Percentiles rank a stretch among this genome's conserved stretches.
Conservation (phyloP, 2,329 filamentous ascomycete genomes). For the Pestalotiopsis sp. region DNA sequence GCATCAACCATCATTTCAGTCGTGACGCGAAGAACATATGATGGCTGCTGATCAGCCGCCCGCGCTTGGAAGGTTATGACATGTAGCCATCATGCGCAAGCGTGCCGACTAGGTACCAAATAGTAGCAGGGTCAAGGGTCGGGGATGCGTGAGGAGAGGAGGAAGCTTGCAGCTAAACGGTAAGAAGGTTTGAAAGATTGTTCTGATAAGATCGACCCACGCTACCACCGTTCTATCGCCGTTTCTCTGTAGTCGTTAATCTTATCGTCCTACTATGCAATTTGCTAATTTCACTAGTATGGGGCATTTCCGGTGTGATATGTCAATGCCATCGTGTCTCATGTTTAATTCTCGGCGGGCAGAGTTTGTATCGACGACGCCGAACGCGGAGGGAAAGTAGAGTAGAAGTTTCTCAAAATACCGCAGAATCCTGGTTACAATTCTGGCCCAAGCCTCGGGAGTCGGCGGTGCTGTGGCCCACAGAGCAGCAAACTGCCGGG, state of each 20-base stretch:
- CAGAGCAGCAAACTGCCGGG: background rate
- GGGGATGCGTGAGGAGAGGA: background rate
- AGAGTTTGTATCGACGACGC: background rate
- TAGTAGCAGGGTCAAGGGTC: background rate
- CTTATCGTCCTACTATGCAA: background rate
- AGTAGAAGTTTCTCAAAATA: background rate
- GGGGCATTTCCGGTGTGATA: background rate
- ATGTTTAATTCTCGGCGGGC: background rate
- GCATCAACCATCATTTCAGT: background rate
- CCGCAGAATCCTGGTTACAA: background rate
- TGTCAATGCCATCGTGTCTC: background rate
- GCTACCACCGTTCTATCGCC: background rate
- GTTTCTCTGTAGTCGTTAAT: background rate
- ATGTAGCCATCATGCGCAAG: background rate
- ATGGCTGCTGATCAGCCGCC: background rate
- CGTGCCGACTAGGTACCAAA: background rate
- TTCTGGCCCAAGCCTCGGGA: background rate
- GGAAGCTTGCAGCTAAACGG: background rate
- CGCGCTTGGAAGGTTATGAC: background rate
- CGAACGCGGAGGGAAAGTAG: background rate
- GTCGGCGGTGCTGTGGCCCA: background rate
- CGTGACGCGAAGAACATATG: background rate
- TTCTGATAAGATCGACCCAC: background rate
- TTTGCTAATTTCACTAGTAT: background rate
- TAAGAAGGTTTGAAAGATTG: background rate